Evolutionary conservation across 192 early-diverging fungal species (phyloP).

Genomic region (Backusella macrospora): DNA sequence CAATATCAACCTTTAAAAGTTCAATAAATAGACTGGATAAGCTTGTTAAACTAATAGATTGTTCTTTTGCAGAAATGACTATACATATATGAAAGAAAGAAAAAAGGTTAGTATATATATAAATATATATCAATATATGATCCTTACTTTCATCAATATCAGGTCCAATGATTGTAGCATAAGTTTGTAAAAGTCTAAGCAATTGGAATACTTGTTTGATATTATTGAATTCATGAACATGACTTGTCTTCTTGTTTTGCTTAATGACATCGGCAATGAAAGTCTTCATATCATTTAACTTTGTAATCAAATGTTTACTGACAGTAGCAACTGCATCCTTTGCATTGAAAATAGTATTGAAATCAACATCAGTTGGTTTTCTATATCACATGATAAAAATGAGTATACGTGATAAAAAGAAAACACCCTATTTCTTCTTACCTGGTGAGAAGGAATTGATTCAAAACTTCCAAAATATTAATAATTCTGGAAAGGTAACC

Average conservation of each 20-base stretch:
- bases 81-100: no score
- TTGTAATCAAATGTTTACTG: not conserved
- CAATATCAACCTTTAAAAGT: constrained; percentile 4
- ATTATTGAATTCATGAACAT: not conserved
- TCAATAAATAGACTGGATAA: constrained; percentile 16
- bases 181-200: constrained; percentile 9
- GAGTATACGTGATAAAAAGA: not conserved
- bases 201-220: constrained; percentile 3
- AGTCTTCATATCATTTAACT: not conserved
- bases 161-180: constrained; percentile 16
- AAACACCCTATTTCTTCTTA: not conserved
- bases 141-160: constrained; percentile 12
- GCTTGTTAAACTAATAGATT: constrained; percentile 6
- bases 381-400: not conserved
- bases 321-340: not conserved
- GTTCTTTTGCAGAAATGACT: constrained; percentile 18
- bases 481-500: not conserved
- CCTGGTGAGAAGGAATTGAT: not conserved
- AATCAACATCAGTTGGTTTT: not conserved
- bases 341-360: constrained; percentile 12
- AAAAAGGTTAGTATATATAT: not conserved
- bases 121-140: not conserved
- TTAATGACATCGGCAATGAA: not conserved
- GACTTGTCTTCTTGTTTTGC: constrained; percentile 1
- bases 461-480: constrained; percentile 17